A percentile compares a stretch with the other conserved stretches of the same genome.
phyloP scores from a whole-genome alignment of 148 eudicot species.

The Nepenthes mirabilis region DNA sequence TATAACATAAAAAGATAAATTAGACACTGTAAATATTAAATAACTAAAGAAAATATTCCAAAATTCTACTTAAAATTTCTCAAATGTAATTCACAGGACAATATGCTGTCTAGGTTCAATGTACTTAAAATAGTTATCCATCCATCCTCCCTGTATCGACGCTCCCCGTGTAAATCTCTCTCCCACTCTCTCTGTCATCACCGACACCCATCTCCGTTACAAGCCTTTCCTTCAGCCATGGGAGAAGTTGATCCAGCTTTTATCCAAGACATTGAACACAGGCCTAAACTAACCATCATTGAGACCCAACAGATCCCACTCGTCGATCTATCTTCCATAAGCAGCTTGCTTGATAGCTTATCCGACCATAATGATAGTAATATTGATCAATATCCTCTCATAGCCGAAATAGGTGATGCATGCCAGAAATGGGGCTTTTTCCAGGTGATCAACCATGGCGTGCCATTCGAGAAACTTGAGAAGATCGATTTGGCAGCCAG shows the following conservation, averaged over 20 bases:
- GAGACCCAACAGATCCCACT: constrained; percentile 39
- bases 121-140: no score
- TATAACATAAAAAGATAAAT: no score
- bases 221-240: neutral
- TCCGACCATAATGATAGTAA: neutral
- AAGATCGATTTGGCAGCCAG: constrained; percentile 11
- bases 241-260: constrained; percentile 21
- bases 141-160: no score
- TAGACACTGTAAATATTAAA: no score
- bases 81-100: no score
- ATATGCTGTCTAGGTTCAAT: no score
- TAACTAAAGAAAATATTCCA: no score
- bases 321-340: constrained; percentile 22
- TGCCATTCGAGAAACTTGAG: constrained; percentile 18
- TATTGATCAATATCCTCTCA: neutral
- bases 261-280: constrained; percentile 37
- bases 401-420: constrained; percentile 26
- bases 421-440: constrained; percentile 46
- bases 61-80: no score
- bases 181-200: no score
- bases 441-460: constrained; percentile 44
- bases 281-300: constrained; percentile 15
- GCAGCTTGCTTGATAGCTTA: neutral
- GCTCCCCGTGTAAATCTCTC: no score
- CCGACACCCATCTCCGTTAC: no score